phyloP scores from a whole-genome alignment of 2,329 filamentous ascomycete genomes.

The Periconia macrospinosa region DNA sequence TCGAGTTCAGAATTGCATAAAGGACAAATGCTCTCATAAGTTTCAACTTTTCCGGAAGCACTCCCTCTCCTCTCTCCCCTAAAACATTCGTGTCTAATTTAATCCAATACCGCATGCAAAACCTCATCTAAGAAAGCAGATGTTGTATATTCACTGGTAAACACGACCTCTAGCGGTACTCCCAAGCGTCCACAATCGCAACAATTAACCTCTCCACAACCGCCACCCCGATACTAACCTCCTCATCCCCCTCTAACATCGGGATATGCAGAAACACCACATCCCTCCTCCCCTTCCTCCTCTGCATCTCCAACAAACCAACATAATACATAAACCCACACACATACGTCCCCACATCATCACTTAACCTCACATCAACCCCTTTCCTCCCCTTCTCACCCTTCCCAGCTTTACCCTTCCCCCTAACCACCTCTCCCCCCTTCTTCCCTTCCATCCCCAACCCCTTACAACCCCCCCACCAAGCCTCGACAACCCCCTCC shows the following conservation, averaged over 20 bases:
- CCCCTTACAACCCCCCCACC: constrained; percentile 14
- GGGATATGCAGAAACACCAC: constrained; percentile 50
- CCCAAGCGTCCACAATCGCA: constrained; percentile 39
- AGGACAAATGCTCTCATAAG: too few relatives aligned
- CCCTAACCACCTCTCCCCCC: constrained; percentile 7
- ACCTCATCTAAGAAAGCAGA: too few relatives aligned
- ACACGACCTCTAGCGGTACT: not conserved
- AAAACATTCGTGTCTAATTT: too few relatives aligned
- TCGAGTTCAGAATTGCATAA: too few relatives aligned
- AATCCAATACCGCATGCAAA: too few relatives aligned
- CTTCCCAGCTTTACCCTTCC: constrained; percentile 8
- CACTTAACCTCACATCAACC: constrained; percentile 39
- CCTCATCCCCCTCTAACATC: constrained; percentile 34
- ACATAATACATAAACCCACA: constrained; percentile 52
- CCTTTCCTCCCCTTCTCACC: constrained; percentile 5
- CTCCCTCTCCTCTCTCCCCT: too few relatives aligned
- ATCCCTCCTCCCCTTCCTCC: constrained; percentile 15
- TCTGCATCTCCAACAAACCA: constrained; percentile 34
- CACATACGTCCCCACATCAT: constrained; percentile 47
- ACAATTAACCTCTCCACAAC: constrained; percentile 37
- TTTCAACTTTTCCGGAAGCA: too few relatives aligned
- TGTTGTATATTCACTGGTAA: too few relatives aligned
- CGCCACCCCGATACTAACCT: constrained; percentile 33
- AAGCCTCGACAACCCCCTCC: constrained; percentile 15
- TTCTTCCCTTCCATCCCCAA: too few relatives aligned